Evolutionary conservation across 257 asterid genomes (phyloP).

Genomic region (Penstemon eatonii): DNA sequence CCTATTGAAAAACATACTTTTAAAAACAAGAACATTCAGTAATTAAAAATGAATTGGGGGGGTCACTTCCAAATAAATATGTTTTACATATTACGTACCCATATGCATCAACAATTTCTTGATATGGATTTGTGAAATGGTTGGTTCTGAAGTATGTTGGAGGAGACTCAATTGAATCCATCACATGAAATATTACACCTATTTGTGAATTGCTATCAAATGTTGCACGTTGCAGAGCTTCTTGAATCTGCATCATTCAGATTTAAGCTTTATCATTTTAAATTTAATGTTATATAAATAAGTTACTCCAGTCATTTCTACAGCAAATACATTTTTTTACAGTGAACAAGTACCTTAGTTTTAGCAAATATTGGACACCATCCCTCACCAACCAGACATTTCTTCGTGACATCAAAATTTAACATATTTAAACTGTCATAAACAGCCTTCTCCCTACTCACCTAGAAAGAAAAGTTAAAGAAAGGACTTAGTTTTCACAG

Average conservation of each 20-base stretch:
- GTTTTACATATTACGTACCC: slow-evolving; percentile 60
- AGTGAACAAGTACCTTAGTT: slow-evolving; percentile 51
- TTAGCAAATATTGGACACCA: slow-evolving; percentile 98
- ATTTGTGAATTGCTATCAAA: slow-evolving; percentile 91
- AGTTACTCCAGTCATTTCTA: slow-evolving; percentile 20
- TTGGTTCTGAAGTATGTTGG: slow-evolving; percentile 92
- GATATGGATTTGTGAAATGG: slow-evolving; percentile 78
- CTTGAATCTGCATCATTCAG: slow-evolving; percentile 73
- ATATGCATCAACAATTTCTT: slow-evolving; percentile 98
- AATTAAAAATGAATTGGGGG: slow-evolving; percentile 11
- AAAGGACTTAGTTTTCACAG: slow-evolving; percentile 27
- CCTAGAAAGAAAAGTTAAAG: slow-evolving; percentile 52
- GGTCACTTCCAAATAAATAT: not conserved
- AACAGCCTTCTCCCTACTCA: slow-evolving; percentile 92
- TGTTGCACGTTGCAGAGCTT: slow-evolving; percentile 90
- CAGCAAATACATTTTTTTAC: slow-evolving; percentile 19
- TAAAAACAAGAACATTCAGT: slow-evolving; percentile 9
- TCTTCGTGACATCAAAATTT: slow-evolving; percentile 96
- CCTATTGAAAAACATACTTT: slow-evolving; percentile 11
- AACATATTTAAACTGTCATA: slow-evolving; percentile 92
- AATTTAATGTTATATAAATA: slow-evolving; percentile 25
- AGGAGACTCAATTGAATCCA: slow-evolving; percentile 83
- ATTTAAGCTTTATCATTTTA: slow-evolving; percentile 27
- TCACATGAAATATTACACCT: slow-evolving; percentile 88
- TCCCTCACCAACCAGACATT: slow-evolving; percentile 99